Conservation (phyloP, 2,329 filamentous ascomycete species). For the Penicillium sp. region DNA sequence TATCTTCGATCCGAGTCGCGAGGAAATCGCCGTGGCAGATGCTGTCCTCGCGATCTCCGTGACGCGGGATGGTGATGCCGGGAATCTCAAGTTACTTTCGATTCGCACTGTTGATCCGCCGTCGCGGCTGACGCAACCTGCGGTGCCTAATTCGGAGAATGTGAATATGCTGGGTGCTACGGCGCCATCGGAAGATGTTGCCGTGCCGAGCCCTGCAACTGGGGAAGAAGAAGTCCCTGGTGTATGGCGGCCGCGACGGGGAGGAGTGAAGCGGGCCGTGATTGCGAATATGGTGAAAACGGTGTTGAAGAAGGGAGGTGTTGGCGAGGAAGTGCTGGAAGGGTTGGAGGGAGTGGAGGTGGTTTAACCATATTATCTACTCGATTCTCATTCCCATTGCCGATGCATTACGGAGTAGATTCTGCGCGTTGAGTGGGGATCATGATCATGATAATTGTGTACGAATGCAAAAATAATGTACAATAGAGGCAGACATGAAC, state of each 20-base stretch:
- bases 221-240: constrained; percentile 56
- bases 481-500: too few relatives aligned
- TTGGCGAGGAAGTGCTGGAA: constrained; percentile 79
- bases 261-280: constrained; percentile 70
- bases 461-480: too few relatives aligned
- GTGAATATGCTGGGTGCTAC: constrained; percentile 45
- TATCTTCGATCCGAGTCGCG: constrained; percentile 85
- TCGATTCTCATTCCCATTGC: background rate
- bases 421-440: too few relatives aligned
- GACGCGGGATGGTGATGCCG: constrained; percentile 37
- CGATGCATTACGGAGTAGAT: background rate
- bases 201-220: constrained; percentile 44
- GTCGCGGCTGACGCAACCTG: constrained; percentile 64
- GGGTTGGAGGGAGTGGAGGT: constrained; percentile 66
- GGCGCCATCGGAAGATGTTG: constrained; percentile 39
- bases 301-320: constrained; percentile 68
- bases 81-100: constrained; percentile 57
- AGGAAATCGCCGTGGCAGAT: constrained; percentile 91
- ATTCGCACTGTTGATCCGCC: constrained; percentile 70
- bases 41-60: constrained; percentile 80
- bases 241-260: constrained; percentile 80
- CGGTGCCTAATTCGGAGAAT: constrained; percentile 60
- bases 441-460: too few relatives aligned
- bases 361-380: constrained; percentile 25
- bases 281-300: constrained; percentile 69